Evolutionary conservation across 2,329 filamentous ascomycete genomes (phyloP).

Genomic region (Sarocladium kiliense): DNA sequence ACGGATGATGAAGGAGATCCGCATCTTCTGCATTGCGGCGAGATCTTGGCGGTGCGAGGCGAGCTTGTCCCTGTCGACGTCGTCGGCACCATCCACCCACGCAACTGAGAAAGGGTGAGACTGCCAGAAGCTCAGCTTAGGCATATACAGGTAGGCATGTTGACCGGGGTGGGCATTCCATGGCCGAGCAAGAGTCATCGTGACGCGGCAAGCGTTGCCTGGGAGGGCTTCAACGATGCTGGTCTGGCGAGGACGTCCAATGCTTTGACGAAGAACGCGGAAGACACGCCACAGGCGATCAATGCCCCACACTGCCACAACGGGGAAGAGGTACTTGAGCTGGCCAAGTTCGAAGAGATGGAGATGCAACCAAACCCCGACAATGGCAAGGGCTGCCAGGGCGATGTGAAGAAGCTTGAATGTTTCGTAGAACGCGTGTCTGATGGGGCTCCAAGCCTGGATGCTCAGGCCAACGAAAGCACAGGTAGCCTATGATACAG

Average conservation of each 20-base stretch:
- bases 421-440: constrained; percentile 74
- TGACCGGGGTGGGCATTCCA: constrained; percentile 72
- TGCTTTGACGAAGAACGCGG: constrained; percentile 59
- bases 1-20: constrained; percentile 67
- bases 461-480: constrained; percentile 60
- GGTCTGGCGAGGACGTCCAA: constrained; percentile 60
- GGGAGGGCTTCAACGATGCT: constrained; percentile 71
- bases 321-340: constrained; percentile 53
- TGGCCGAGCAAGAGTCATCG: constrained; percentile 68
- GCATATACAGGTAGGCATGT: constrained; percentile 77
- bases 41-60: constrained; percentile 56
- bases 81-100: constrained; percentile 65
- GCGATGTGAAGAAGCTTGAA: constrained; percentile 71
- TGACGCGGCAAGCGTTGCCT: constrained; percentile 69
- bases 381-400: constrained; percentile 53
- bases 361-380: constrained; percentile 64
- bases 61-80: constrained; percentile 46
- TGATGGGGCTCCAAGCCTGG: constrained; percentile 64
- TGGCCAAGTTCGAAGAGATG: constrained; percentile 49
- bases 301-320: constrained; percentile 60
- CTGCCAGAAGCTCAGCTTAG: constrained; percentile 64
- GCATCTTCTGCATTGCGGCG: constrained; percentile 54
- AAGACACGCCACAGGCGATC: constrained; percentile 58
- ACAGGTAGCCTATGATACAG: constrained; percentile 41
- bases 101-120: constrained; percentile 77